These are phyloP conservation scores for Neurospora cerealis DNA, from an alignment of 495 filamentous ascomycete species.

Conservation along the genomic window DNA sequence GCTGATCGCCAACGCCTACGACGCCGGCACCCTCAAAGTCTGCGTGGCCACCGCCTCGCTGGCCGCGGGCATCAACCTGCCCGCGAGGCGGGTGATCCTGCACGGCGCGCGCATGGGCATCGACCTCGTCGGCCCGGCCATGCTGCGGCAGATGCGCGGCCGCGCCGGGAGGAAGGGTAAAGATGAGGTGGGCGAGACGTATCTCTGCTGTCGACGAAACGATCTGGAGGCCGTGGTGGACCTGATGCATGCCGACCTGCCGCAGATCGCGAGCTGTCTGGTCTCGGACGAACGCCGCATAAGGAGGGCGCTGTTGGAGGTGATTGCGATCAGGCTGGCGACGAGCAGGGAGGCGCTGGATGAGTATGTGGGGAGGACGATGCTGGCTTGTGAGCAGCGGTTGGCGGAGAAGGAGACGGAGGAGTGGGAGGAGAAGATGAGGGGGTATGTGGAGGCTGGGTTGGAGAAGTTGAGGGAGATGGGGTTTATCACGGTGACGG, in stretches of 20 bases:
- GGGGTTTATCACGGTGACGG: slow-evolving; percentile 45
- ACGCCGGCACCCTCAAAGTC: slow-evolving; percentile 57
- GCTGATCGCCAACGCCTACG: slow-evolving; percentile 62
- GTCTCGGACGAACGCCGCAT: slow-evolving; percentile 59
- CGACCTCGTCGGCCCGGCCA: slow-evolving; percentile 65
- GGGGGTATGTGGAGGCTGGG: slow-evolving; percentile 36
- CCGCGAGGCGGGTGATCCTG: slow-evolving; percentile 67
- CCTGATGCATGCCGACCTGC: slow-evolving; percentile 64
- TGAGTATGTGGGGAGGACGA: slow-evolving; percentile 60
- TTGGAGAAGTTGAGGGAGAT: slow-evolving; percentile 43
- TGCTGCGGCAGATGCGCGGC: slow-evolving; percentile 80
- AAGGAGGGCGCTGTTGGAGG: slow-evolving; percentile 57
- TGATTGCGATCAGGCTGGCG: slow-evolving; percentile 61
- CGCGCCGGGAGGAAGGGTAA: slow-evolving; percentile 77
- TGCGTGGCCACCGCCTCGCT: slow-evolving; percentile 77
- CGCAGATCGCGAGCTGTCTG: slow-evolving; percentile 59
- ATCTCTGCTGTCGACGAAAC: slow-evolving; percentile 60
- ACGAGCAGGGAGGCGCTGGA: slow-evolving; percentile 57
- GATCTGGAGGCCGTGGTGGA: slow-evolving; percentile 62
- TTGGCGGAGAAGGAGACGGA: slow-evolving; percentile 34
- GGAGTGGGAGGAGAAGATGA: slow-evolving; percentile 26
- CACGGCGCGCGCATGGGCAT: slow-evolving; percentile 70
- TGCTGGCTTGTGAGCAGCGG: slow-evolving; percentile 49
- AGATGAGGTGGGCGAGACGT: slow-evolving; percentile 72
- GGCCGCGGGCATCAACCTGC: slow-evolving; percentile 71